Percentiles rank a stretch among this genome's conserved stretches.
Evolutionary conservation across 345 rosid species (phyloP).

Genomic region (Pugionium cornutum): DNA sequence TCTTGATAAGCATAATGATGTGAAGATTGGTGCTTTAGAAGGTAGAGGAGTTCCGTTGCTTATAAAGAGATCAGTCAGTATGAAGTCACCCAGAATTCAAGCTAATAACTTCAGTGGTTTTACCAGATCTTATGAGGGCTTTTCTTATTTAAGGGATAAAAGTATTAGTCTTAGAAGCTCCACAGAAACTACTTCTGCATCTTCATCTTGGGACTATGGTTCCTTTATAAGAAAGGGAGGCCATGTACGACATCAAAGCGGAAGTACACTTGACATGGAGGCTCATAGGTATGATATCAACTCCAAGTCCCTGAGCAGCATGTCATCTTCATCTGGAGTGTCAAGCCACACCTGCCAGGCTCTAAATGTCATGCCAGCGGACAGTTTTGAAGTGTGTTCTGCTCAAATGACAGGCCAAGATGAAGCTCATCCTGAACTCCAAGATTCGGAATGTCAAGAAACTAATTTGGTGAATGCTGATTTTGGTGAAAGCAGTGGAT

Average conservation of each 20-base stretch:
- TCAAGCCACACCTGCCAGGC: conserved; percentile 46
- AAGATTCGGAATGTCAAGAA: conserved; percentile 44
- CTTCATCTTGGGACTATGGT: conserved; percentile 79
- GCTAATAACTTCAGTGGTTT: conserved; percentile 66
- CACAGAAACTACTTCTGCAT: conserved; percentile 71
- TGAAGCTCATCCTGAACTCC: conserved; percentile 42
- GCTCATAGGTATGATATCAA: conserved; percentile 55
- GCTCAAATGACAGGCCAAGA: conserved; percentile 39
- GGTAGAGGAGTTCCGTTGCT: conserved; percentile 67
- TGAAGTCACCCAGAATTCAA: conserved; percentile 65
- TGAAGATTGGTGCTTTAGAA: conserved; percentile 48
- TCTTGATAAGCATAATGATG: conserved; percentile 37
- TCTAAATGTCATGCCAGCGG: conserved; percentile 49
- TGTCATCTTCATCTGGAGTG: conserved; percentile 48
- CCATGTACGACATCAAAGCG: conserved; percentile 71
- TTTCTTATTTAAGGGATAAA: conserved; percentile 66
- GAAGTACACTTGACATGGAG: conserved; percentile 67
- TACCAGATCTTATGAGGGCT: conserved; percentile 63
- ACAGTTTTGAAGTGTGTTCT: conserved; percentile 43
- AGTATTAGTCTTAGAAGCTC: conserved; percentile 82
- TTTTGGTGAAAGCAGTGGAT: conserved; percentile 41
- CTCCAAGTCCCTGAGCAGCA: conserved; percentile 60
- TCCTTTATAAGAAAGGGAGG: conserved; percentile 63
- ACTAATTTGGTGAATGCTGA: conserved; percentile 35
- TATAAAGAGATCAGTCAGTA: conserved; percentile 79